Evolutionary conservation across 352 stramenopile genomes (phyloP), one percentile per base, ranked within the genome.

Genomic region (Phytopythium sindhum): DNA sequence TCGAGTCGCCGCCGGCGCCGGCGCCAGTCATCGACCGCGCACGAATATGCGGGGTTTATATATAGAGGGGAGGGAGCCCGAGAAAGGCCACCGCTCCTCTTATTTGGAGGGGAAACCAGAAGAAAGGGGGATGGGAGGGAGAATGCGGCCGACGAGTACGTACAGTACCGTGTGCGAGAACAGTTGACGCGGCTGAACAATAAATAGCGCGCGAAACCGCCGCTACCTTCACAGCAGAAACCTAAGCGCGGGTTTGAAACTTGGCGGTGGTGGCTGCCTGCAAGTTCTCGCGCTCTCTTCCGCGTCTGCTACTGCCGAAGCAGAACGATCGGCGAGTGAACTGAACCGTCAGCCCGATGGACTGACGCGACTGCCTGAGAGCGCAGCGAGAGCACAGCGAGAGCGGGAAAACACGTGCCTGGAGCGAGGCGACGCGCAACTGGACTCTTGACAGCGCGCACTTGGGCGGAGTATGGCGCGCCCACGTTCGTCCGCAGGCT

Each of bases 121-220:
- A 52, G 45, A 52, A 52, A 52, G n/a, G 45, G 45, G 23, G 45
- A 52, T 52, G 45, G 45, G 45, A 26, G 9, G n/a, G n/a, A 29
- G 21, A 15, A 29, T 9, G 44, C n/a, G 19, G 11, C 1, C n/a
- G 44, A n/a, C n/a, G n/a, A n/a, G n/a, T n/a, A n/a, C n/a, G 17
- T 24, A 47, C 41, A 10, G 41, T 47, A 23, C n/a, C n/a, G n/a
- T n/a, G n/a, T n/a, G n/a, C n/a, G n/a, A n/a, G n/a, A n/a, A n/a
- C n/a, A n/a, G n/a, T n/a, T n/a, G n/a, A n/a, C n/a, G 31, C 31
- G 31, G 31, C 31, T 8, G 31, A 35, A 35, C 31, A 35, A 35
- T 35, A 35, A 35, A 35, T 35, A 17, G 23, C 9, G 44, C 44
- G 44, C 44, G 44, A 50, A 50, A 47, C 41, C 35, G 5, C 35